Evolutionary conservation across 73 alveolate species (phyloP).

Genomic region (Effrenium voratum): DNA sequence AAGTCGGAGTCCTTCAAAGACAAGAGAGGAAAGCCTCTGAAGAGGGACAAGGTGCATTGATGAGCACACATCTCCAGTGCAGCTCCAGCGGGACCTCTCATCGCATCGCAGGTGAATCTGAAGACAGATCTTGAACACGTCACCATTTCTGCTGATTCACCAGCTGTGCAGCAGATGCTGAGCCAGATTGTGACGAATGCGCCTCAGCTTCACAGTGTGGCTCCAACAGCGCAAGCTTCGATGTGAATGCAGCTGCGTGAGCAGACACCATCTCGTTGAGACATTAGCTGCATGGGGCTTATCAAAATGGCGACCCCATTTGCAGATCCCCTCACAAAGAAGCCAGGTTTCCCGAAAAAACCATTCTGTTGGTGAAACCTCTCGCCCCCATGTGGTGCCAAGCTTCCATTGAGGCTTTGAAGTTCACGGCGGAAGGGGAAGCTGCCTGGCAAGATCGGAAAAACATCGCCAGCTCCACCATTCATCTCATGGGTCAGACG

Average conservation of each 20-base stretch:
- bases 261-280: no score
- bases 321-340: no score
- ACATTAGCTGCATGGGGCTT: no score
- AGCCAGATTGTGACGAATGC: neutral
- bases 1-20: neutral
- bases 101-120: neutral
- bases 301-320: no score
- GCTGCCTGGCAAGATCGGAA: neutral
- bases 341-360: neutral
- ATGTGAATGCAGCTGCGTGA: no score
- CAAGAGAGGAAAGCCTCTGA: slow-evolving; percentile 28
- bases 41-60: slow-evolving; percentile 7
- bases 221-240: no score
- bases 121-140: neutral
- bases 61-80: neutral
- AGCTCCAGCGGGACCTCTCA: neutral
- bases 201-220: neutral
- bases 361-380: neutral
- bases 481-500: no score
- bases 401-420: neutral
- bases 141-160: neutral
- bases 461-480: no score
- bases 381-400: neutral
- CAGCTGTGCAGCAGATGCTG: neutral
- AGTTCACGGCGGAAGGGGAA: slow-evolving; percentile 17